Base-by-base conservation (phyloP, 805 yeast genomes). In the Spathaspora gorwiae region DNA sequence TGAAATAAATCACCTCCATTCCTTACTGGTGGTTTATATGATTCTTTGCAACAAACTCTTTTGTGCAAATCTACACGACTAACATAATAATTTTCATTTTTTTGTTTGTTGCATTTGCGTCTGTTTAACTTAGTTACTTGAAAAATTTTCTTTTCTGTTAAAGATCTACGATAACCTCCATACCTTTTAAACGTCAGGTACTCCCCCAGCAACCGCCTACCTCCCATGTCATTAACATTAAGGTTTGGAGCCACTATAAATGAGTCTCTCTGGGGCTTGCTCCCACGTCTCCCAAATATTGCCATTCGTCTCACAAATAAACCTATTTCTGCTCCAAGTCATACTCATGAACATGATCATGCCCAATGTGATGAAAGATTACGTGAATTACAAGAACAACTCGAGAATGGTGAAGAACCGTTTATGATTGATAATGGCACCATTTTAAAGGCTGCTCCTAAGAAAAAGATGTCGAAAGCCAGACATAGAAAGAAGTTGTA, bases 381-480 rank as follows among this genome's bases (percentile, higher is more conserved):
- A 46, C 59, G 60, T 42, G 73, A 69, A 46, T 61, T 75, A 48
- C 61, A 56, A 43, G 66, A 72, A 53, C 66, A 68, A 50, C 53
- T 77, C 33, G 69, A 68, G 47, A 64, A 64, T 32, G 61, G 60
- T 6, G 57, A 60, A 48, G 59, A 57, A 29, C 74, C 69, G 5
- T 71, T 73, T 46, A 73, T 75, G 63, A 64, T 73, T 29, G 86
- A 81, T 53, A 76, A 81, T 52, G 96, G 95, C n/a, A 57, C 62
- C 50, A 78, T 87, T 29, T 70, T 88, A 44, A 72, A 73, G 53
- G 99, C 99, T 6, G 97, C 83, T 6, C 98, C 99, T 45, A 94
- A 94, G 74, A 90, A 90, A 79, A 90, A 90, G 65, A 81, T 81
- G 2, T 89, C 98, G 7, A 88, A 89, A 62, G 80, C 80, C 69